These are phyloP conservation scores for Allomyces arbusculus DNA, from an alignment of 192 early-diverging fungal genomes.

Conservation along the genomic window DNA sequence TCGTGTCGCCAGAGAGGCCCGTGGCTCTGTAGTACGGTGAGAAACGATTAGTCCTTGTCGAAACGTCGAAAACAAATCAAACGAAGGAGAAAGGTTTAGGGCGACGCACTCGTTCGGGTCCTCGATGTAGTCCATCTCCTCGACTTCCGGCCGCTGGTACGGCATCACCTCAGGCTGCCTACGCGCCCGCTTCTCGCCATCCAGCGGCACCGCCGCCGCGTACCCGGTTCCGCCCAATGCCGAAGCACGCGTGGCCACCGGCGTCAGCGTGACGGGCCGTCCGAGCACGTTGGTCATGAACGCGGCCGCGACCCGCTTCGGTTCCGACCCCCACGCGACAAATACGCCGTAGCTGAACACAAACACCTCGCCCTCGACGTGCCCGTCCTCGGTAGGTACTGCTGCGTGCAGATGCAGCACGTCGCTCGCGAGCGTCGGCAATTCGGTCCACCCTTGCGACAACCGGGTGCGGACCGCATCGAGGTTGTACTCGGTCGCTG, in stretches of 20 bases:
- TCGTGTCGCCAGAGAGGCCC: conserved; percentile 21
- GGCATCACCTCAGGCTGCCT: no score
- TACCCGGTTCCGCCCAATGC: no score
- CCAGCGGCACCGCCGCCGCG: no score
- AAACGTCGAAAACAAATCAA: conserved; percentile 2
- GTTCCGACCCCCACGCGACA: conserved; percentile 31
- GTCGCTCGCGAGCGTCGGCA: background rate
- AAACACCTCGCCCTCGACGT: conserved; percentile 18
- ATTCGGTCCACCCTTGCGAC: conserved; percentile 1
- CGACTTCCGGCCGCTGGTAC: conserved; percentile 13
- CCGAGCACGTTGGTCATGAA: conserved; percentile 18
- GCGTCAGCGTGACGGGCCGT: conserved; percentile 12
- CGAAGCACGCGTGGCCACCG: conserved; percentile 7
- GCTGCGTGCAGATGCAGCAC: background rate
- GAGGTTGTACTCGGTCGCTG: conserved; percentile 34
- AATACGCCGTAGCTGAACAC: conserved; percentile 30
- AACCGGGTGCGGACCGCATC: conserved; percentile 3
- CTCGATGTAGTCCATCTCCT: conserved; percentile 25
- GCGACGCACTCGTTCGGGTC: conserved; percentile 14
- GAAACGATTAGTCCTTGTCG: background rate
- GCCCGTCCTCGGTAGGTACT: background rate
- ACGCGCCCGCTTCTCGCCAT: no score
- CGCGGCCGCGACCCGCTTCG: conserved; percentile 10
- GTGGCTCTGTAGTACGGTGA: conserved; percentile 7
- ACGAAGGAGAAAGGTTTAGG: background rate